These are phyloP conservation scores for Hanseniaspora singularis DNA, from an alignment of 805 yeast genomes.

Conservation along the genomic window DNA sequence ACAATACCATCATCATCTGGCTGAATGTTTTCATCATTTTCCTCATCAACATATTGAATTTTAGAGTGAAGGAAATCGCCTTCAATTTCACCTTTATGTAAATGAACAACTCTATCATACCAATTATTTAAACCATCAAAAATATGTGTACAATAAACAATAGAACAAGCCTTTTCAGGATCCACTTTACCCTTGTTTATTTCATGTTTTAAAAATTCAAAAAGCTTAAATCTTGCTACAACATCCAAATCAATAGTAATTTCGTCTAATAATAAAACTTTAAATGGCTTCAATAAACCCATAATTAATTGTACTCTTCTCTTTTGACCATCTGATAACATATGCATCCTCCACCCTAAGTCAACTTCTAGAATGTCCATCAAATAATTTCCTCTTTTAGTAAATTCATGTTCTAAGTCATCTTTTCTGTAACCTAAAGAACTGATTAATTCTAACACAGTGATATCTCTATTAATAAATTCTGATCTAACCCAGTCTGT, in stretches of 20 bases:
- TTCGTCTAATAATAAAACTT: slow-evolving; percentile 75
- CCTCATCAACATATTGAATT: slow-evolving; percentile 29
- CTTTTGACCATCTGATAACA: slow-evolving; percentile 87
- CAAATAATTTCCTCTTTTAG: slow-evolving; percentile 66
- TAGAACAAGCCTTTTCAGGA: slow-evolving; percentile 48
- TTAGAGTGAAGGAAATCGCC: slow-evolving; percentile 27
- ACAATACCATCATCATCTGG: neutral
- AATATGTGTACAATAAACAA: slow-evolving; percentile 90
- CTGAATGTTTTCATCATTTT: neutral
- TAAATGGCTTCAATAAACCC: slow-evolving; percentile 91
- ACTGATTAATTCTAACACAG: slow-evolving; percentile 63
- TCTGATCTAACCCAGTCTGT: slow-evolving; percentile 96
- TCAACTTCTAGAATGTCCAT: slow-evolving; percentile 75
- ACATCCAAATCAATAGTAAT: slow-evolving; percentile 96
- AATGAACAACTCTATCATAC: slow-evolving; percentile 76
- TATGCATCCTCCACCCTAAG: slow-evolving; percentile 82
- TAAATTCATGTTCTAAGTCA: slow-evolving; percentile 26
- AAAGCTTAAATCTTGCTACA: slow-evolving; percentile 63
- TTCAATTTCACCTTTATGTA: slow-evolving; percentile 51
- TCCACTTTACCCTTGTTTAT: slow-evolving; percentile 34
- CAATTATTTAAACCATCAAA: slow-evolving; percentile 88
- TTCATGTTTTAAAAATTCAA: slow-evolving; percentile 62
- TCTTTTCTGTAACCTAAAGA: slow-evolving; percentile 68
- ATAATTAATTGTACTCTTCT: slow-evolving; percentile 85
- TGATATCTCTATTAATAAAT: slow-evolving; percentile 80